phyloP scores from a whole-genome alignment of 2,329 filamentous ascomycete species.

The Cercospora janseana region DNA sequence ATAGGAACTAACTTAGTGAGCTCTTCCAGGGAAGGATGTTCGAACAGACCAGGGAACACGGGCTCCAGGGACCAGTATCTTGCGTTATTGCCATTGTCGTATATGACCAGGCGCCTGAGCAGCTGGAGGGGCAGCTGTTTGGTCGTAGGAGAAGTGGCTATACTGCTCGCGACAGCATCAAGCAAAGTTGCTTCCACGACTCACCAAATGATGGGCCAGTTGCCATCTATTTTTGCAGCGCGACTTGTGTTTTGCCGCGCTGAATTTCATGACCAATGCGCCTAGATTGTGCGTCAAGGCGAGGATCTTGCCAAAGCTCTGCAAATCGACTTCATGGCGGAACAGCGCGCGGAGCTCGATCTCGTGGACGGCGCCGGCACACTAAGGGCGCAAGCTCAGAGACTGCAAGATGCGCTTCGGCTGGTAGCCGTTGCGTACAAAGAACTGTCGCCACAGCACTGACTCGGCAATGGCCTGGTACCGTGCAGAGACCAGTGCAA shows the following conservation, averaged over 20 bases:
- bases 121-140: neutral
- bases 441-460: constrained; percentile 7
- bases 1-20: constrained; percentile 9
- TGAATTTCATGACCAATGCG: constrained; percentile 4
- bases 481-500: neutral
- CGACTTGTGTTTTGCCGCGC: neutral
- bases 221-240: constrained; percentile 5
- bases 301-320: constrained; percentile 7
- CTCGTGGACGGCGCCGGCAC: neutral
- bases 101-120: constrained; percentile 3
- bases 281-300: constrained; percentile 1
- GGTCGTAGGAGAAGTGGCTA: neutral
- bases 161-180: neutral
- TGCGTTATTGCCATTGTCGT: constrained; percentile 6
- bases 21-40: constrained; percentile 10
- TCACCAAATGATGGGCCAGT: constrained; percentile 4
- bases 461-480: neutral
- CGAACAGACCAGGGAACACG: neutral
- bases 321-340: constrained; percentile 4
- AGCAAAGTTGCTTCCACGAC: neutral
- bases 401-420: neutral
- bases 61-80: neutral
- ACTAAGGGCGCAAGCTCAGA: neutral
- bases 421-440: neutral
- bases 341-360: constrained; percentile 2